Evolutionary conservation across 768 basidiomycete species (phyloP), one percentile per base, ranked within the genome.

Genomic region (Amyloporia xantha): DNA sequence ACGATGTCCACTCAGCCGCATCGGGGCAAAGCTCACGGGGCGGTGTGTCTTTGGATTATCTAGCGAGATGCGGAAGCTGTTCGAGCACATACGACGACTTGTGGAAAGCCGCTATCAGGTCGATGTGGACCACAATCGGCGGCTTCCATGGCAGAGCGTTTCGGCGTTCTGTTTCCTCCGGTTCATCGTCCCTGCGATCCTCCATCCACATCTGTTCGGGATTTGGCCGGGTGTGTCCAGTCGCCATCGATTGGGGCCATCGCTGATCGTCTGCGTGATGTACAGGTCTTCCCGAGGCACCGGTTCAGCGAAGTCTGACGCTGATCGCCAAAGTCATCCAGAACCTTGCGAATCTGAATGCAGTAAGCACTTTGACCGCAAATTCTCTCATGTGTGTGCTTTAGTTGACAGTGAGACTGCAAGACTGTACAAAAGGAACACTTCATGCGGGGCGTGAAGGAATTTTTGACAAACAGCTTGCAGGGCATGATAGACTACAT

Each of bases 91-190:
- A 38, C 79, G 89, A 15, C 72, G 72, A 46, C 71, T 90, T 41
- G 87, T 91, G 1, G 88, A 90, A 61, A 70, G 72, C 50, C 77
- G 80, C 21, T 85, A 81, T 56, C 67, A 70, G 41, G 64, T 70
- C 21, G 71, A 54, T 37, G 68, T 74, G 6, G 75, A 73, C 12
- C 69, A 70, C 23, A 75, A 74, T 52, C 67, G 65, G 35, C 74
- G 84, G 26, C 67, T 90, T 26, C 86, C 80, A 27, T 82, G 79
- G 76, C 90, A 91, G 62, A 82, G 85, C 57, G 86, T 94, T 37
- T 89, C 86, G 28, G 91, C 91, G 1, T 93, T 94, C 62, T 81
- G 86, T 62, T 94, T 93, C 66, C 74, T 94, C 37, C 79, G 91
- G 36, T 91, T 93, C 64, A 84, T 94, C 52, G 87, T 90, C 21